phyloP scores from a whole-genome alignment of 495 filamentous ascomycete genomes.

The Daldinia vernicosa region DNA sequence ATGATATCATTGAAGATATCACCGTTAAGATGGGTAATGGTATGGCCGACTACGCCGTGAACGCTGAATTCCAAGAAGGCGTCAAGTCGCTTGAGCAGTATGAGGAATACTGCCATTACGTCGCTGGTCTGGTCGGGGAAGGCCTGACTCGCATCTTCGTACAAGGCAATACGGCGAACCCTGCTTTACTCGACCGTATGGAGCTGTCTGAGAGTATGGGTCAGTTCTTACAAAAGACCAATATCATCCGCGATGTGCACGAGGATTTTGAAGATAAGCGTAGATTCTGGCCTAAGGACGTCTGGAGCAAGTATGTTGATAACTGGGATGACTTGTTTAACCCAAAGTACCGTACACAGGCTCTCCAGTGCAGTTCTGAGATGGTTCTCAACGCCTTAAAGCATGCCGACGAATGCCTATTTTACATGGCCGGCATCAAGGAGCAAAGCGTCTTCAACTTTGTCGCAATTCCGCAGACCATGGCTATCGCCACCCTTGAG shows the following conservation, averaged over 20 bases:
- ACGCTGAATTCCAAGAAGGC: slow-evolving; percentile 81
- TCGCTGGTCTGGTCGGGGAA: slow-evolving; percentile 95
- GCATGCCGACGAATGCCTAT: slow-evolving; percentile 92
- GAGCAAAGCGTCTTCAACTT: slow-evolving; percentile 99
- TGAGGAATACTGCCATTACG: slow-evolving; percentile 96
- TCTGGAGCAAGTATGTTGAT: slow-evolving; percentile 94
- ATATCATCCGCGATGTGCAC: slow-evolving; percentile 94
- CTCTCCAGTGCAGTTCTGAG: slow-evolving; percentile 89
- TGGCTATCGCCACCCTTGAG: slow-evolving; percentile 96
- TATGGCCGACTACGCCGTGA: slow-evolving; percentile 93
- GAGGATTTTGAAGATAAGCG: slow-evolving; percentile 89
- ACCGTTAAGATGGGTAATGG: slow-evolving; percentile 95
- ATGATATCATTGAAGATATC: slow-evolving; percentile 91
- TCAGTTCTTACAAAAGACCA: slow-evolving; percentile 95
- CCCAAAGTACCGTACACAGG: slow-evolving; percentile 78
- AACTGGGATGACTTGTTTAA: slow-evolving; percentile 91
- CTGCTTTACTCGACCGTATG: slow-evolving; percentile 77
- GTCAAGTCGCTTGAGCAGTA: slow-evolving; percentile 88
- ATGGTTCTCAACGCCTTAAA: slow-evolving; percentile 90
- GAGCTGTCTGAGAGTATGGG: slow-evolving; percentile 94
- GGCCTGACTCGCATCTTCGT: slow-evolving; percentile 92
- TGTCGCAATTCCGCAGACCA: slow-evolving; percentile 95
- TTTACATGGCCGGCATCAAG: slow-evolving; percentile 94
- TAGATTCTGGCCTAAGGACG: slow-evolving; percentile 91
- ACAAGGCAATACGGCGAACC: slow-evolving; percentile 85